A percentile compares a stretch with the other conserved stretches of the same genome.
Evolutionary conservation across 805 yeast genomes (phyloP).

Genomic region (Torulaspora franciscae): DNA sequence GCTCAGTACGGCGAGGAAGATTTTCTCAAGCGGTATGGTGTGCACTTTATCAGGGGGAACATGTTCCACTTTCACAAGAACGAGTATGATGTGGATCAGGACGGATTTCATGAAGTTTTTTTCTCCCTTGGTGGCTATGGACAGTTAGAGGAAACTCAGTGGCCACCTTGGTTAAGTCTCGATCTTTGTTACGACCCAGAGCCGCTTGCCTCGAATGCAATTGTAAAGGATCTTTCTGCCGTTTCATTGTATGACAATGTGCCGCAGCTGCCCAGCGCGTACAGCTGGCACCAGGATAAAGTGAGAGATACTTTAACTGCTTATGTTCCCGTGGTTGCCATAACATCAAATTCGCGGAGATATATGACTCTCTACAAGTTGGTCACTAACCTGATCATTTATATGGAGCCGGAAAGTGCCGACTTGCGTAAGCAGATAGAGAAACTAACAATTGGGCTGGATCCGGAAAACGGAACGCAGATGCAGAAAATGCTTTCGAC

Average conservation of each 20-base stretch:
- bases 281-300: constrained; percentile 26
- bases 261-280: constrained; percentile 40
- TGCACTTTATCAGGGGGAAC: constrained; percentile 63
- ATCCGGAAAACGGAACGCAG: constrained; percentile 54
- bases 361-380: constrained; percentile 63
- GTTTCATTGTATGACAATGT: constrained; percentile 56
- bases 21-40: constrained; percentile 65
- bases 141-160: constrained; percentile 40
- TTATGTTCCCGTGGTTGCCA: constrained; percentile 63
- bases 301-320: constrained; percentile 48
- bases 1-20: constrained; percentile 43
- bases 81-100: constrained; percentile 42
- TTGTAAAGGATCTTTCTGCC: constrained; percentile 61
- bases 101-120: constrained; percentile 39
- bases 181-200: constrained; percentile 60
- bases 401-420: constrained; percentile 66
- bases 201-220: constrained; percentile 43
- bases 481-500: constrained; percentile 44
- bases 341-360: constrained; percentile 68
- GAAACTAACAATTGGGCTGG: constrained; percentile 63
- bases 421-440: constrained; percentile 54
- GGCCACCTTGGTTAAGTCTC: constrained; percentile 91
- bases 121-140: constrained; percentile 57
- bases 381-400: constrained; percentile 57
- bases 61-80: constrained; percentile 59